Conservation (phyloP, 345 rosid species). For the Citrus medica region DNA sequence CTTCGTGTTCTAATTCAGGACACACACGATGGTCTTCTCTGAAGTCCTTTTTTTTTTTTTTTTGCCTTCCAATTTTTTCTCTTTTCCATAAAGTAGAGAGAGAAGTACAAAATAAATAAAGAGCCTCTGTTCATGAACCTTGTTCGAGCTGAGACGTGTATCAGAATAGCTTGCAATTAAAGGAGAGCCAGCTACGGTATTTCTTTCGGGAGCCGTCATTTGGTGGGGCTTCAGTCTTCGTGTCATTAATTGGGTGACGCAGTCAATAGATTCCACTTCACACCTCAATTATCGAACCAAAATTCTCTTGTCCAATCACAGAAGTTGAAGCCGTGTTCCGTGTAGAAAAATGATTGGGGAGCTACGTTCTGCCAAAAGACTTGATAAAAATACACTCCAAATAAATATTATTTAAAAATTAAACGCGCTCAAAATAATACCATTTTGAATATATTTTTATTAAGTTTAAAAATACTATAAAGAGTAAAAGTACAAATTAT, state of each 20-base stretch:
- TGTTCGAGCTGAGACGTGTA: not conserved
- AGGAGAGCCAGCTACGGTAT: not conserved
- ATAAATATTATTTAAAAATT: too few relatives aligned
- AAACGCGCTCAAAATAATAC: too few relatives aligned
- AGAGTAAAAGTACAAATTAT: too few relatives aligned
- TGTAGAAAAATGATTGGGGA: too few relatives aligned
- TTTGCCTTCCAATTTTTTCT: not conserved
- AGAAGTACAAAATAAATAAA: not conserved
- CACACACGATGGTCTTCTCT: conserved; percentile 17
- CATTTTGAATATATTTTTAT: too few relatives aligned
- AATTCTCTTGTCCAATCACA: not conserved
- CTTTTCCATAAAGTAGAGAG: not conserved
- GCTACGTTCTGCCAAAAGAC: too few relatives aligned
- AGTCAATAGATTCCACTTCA: not conserved
- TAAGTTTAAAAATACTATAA: too few relatives aligned
- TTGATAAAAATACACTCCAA: too few relatives aligned
- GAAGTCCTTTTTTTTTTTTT: too few relatives aligned
- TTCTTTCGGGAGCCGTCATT: conserved; percentile 9
- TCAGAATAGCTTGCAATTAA: too few relatives aligned
- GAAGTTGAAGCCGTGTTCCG: not conserved
- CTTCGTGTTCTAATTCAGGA: conserved; percentile 44
- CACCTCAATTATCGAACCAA: not conserved
- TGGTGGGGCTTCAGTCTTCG: not conserved
- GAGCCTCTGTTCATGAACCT: not conserved
- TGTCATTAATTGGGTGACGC: not conserved